These are phyloP conservation scores for Pseudopyrenochaeta lycopersici DNA, from an alignment of 2,329 filamentous ascomycete genomes.

Conservation along the genomic window DNA sequence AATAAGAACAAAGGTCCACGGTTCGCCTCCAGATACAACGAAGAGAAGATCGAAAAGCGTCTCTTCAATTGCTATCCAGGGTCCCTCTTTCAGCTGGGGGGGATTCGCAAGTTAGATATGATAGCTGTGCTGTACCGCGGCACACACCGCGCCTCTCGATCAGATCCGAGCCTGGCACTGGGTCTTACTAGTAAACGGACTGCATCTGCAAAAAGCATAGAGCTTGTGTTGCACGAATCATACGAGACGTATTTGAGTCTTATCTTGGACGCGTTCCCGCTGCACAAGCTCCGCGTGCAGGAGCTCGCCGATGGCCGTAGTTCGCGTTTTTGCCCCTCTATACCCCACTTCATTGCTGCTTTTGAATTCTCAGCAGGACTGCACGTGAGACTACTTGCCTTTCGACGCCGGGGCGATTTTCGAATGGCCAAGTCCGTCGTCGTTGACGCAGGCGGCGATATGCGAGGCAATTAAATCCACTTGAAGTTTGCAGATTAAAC, in stretches of 20 bases:
- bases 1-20: not conserved
- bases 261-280: slow-evolving; percentile 19
- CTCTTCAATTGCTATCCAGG: slow-evolving; percentile 6
- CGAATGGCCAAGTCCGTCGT: not conserved
- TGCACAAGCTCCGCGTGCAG: slow-evolving; percentile 25
- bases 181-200: not conserved
- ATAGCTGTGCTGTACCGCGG: slow-evolving; percentile 5
- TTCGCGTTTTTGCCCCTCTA: slow-evolving; percentile 16
- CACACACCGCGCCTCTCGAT: slow-evolving; percentile 4
- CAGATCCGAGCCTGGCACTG: not conserved
- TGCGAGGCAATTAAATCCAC: no score
- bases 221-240: slow-evolving; percentile 21
- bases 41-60: not conserved
- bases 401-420: no score
- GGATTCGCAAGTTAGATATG: slow-evolving; percentile 19
- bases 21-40: not conserved
- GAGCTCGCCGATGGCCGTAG: slow-evolving; percentile 39
- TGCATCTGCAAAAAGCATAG: not conserved
- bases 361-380: not conserved
- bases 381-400: slow-evolving; percentile 8
- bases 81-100: slow-evolving; percentile 17
- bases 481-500: no score
- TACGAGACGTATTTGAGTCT: slow-evolving; percentile 14
- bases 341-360: slow-evolving; percentile 4
- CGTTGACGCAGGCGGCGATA: no score